These are phyloP conservation scores for Talaromyces sp. DNA, from an alignment of 2,329 filamentous ascomycete genomes.

Conservation along the genomic window DNA sequence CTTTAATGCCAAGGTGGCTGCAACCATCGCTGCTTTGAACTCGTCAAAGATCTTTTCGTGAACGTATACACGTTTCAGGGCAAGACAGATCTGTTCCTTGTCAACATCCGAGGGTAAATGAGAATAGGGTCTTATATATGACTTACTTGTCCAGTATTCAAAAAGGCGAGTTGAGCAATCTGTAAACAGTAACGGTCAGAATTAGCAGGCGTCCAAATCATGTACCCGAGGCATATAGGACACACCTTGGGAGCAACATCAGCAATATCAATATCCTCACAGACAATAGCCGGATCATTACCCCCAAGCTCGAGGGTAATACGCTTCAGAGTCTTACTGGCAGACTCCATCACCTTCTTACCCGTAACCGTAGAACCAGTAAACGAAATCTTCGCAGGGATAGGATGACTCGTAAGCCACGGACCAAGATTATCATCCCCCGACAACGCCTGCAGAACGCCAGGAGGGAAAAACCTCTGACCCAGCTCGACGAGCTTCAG, in stretches of 20 bases:
- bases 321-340: constrained; percentile 53
- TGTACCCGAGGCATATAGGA: not conserved
- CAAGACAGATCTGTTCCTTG: constrained; percentile 48
- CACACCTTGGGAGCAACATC: not conserved
- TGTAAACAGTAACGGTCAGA: not conserved
- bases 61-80: constrained; percentile 60
- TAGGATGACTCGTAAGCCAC: constrained; percentile 54
- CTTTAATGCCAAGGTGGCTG: constrained; percentile 40
- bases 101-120: not conserved
- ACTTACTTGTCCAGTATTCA: constrained; percentile 1
- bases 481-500: constrained; percentile 11
- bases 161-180: not conserved
- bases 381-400: constrained; percentile 59
- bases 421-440: constrained; percentile 57
- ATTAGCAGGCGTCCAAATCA: not conserved
- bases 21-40: constrained; percentile 52
- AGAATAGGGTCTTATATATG: not conserved
- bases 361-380: constrained; percentile 56
- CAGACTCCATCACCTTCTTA: constrained; percentile 51
- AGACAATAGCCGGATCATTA: constrained; percentile 15
- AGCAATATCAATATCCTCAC: constrained; percentile 11
- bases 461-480: constrained; percentile 48
- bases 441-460: constrained; percentile 56
- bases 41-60: constrained; percentile 60
- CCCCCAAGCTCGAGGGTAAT: constrained; percentile 50